Base-by-base conservation (phyloP, 768 basidiomycete genomes). In the Rubroboletus satanas region DNA sequence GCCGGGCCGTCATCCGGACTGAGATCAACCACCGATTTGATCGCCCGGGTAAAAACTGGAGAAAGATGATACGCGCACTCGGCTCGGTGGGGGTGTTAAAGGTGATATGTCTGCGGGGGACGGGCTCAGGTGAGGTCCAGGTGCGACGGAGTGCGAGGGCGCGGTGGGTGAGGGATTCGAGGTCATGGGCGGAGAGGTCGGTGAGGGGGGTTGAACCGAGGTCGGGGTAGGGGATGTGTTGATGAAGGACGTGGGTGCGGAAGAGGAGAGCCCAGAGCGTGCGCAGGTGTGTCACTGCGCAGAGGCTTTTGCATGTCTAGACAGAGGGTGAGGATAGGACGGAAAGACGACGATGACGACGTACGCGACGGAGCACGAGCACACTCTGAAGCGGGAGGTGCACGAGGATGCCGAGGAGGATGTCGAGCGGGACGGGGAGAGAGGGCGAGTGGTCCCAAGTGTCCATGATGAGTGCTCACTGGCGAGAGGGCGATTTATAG, bases 231-330 rank as follows among this genome's bases (percentile, higher is more conserved):
- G 85, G 83, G 37, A 84, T 65, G 58, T 74, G 69, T 26, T 70
- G 58, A 8, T 73, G 69, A 45, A 77, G 54, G 36, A 83, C 69
- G 43, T 79, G 73, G 29, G 57, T 66, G 14, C 68, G 70, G 31
- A 85, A 63, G 23, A 81, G 71, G 8, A 69, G 49, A 7, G 70
- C 66, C 85, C 84, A 87, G 38, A 85, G 71, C 38, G 73, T 68
- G 35, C 76, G 79, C 0, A 75, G 63, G n/a, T 72, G 75, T 0
- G 83, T 80, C 17, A 79, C 62, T 4, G 72, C 64, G 28, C 62
- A 55, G 31, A 84, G 74, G 4, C 59, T 56, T 54, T 68, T 79
- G 65, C 73, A 83, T 15, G 80, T 78, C 84, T 86, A 45, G 1
- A 12, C 0, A 41, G 45, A 33, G 36, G 31, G 23, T 44, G 52